A percentile compares a stretch with the other conserved stretches of the same genome.
Conservation (phyloP, 2,329 filamentous ascomycete species). For the Aspergillus spinulosporus region DNA sequence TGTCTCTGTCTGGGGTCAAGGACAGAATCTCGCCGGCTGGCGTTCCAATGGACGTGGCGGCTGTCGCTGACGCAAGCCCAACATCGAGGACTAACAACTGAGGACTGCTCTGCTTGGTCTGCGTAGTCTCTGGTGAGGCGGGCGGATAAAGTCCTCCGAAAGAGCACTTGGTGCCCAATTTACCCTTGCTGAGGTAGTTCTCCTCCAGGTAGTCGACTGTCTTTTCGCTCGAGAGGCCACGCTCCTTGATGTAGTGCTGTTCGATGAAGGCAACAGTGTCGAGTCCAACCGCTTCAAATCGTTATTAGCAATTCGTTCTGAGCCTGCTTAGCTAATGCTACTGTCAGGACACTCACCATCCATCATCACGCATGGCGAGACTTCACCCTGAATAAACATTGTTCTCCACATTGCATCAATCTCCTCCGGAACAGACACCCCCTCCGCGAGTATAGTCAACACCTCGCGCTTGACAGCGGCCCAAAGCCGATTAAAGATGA, state of each 20-base stretch:
- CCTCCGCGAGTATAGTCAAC: slow-evolving; percentile 53
- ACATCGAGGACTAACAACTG: slow-evolving; percentile 27
- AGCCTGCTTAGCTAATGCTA: too few species aligned
- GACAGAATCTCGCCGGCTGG: not conserved
- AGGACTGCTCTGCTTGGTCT: not conserved
- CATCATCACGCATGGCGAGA: slow-evolving; percentile 44
- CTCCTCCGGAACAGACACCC: slow-evolving; percentile 49
- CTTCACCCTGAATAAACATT: slow-evolving; percentile 32
- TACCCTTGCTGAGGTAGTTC: slow-evolving; percentile 49
- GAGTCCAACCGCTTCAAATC: slow-evolving; percentile 41
- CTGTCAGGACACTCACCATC: not conserved
- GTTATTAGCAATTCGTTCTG: not conserved
- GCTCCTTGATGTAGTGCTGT: slow-evolving; percentile 54
- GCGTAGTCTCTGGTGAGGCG: not conserved
- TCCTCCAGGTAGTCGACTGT: slow-evolving; percentile 49
- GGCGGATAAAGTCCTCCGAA: slow-evolving; percentile 46
- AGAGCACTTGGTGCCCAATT: slow-evolving; percentile 40
- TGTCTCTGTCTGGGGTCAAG: slow-evolving; percentile 16
- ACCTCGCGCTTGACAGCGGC: slow-evolving; percentile 57
- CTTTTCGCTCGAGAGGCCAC: slow-evolving; percentile 37
- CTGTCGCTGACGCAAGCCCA: slow-evolving; percentile 24
- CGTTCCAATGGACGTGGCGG: slow-evolving; percentile 16
- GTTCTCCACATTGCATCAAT: slow-evolving; percentile 48
- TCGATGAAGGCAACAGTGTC: slow-evolving; percentile 58
- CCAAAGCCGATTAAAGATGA: slow-evolving; percentile 59